Conservation (phyloP, 2,329 filamentous ascomycete genomes). For the Hirsutella minnesotensis region DNA sequence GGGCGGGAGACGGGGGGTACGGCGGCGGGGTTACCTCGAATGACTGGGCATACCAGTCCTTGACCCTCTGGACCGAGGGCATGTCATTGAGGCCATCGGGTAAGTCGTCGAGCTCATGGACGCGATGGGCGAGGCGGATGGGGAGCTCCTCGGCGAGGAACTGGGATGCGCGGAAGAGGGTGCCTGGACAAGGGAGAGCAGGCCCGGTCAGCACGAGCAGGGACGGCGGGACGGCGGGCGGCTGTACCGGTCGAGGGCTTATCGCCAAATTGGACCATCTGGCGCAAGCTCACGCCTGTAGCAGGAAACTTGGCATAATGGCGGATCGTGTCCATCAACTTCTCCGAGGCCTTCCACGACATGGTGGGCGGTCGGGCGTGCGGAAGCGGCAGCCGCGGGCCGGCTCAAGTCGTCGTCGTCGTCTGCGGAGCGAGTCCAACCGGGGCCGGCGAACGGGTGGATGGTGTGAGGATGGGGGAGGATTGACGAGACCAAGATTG, state of each 20-base stretch:
- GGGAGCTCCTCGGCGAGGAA: slow-evolving; percentile 97
- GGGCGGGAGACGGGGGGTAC: slow-evolving; percentile 1
- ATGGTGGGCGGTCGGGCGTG: slow-evolving; percentile 34
- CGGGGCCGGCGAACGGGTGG: not conserved
- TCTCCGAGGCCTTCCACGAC: slow-evolving; percentile 87
- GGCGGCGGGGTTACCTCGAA: slow-evolving; percentile 63
- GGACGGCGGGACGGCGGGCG: slow-evolving; percentile 34
- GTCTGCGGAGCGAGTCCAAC: not conserved
- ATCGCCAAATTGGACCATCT: slow-evolving; percentile 99
- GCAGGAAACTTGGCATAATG: slow-evolving; percentile 96
- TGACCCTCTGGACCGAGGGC: slow-evolving; percentile 89
- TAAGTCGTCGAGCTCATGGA: slow-evolving; percentile 83
- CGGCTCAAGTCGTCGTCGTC: not conserved
- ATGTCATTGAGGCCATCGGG: slow-evolving; percentile 96
- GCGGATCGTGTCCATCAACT: slow-evolving; percentile 92
- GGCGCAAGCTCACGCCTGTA: slow-evolving; percentile 87
- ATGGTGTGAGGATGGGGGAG: too few relatives aligned
- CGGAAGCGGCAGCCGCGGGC: not conserved
- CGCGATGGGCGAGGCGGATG: slow-evolving; percentile 89
- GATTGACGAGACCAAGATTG: too few relatives aligned
- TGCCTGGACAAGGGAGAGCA: slow-evolving; percentile 44
- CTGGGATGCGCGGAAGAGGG: slow-evolving; percentile 92
- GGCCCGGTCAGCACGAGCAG: slow-evolving; percentile 24
- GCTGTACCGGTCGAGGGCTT: slow-evolving; percentile 78
- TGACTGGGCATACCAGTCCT: slow-evolving; percentile 98